A percentile compares a stretch with the other conserved stretches of the same genome.
These are phyloP conservation scores for Cnidoscolus chayamansa DNA, from an alignment of 441 rosid genomes.

Conservation along the genomic window DNA sequence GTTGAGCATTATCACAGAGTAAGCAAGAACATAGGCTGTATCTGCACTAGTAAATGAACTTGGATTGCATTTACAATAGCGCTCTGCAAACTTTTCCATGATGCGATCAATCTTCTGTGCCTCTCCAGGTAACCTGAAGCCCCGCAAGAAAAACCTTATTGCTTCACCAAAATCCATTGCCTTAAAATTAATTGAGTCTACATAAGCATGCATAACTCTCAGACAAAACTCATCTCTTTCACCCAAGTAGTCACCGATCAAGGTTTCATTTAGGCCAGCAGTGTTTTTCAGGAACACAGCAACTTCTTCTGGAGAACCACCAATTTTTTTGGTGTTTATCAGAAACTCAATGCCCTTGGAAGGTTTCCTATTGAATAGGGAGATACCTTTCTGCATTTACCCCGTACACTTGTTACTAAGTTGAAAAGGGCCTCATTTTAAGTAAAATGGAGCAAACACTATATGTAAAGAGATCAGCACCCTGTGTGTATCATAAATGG, in stretches of 20 bases:
- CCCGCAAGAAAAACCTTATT: slow-evolving; percentile 89
- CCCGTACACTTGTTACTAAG: slow-evolving; percentile 35
- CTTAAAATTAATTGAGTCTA: slow-evolving; percentile 90
- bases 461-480: not conserved
- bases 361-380: slow-evolving; percentile 88
- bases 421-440: slow-evolving; percentile 16
- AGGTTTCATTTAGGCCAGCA: slow-evolving; percentile 69
- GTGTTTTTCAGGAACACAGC: slow-evolving; percentile 71
- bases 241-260: slow-evolving; percentile 97
- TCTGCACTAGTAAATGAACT: slow-evolving; percentile 92
- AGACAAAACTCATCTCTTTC: slow-evolving; percentile 92
- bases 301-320: slow-evolving; percentile 81
- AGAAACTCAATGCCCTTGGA: slow-evolving; percentile 94
- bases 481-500: not conserved
- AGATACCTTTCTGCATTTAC: slow-evolving; percentile 82
- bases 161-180: slow-evolving; percentile 90
- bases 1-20: slow-evolving; percentile 97
- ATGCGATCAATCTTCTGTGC: slow-evolving; percentile 99
- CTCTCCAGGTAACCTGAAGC: slow-evolving; percentile 97
- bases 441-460: slow-evolving; percentile 13
- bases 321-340: slow-evolving; percentile 63
- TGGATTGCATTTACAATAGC: slow-evolving; percentile 94
- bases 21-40: slow-evolving; percentile 98
- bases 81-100: slow-evolving; percentile 98
- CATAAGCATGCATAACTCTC: slow-evolving; percentile 97